A percentile compares a stretch with the other conserved stretches of the same genome.
Evolutionary conservation across 345 rosid species (phyloP).

Genomic region (Brassica incana): DNA sequence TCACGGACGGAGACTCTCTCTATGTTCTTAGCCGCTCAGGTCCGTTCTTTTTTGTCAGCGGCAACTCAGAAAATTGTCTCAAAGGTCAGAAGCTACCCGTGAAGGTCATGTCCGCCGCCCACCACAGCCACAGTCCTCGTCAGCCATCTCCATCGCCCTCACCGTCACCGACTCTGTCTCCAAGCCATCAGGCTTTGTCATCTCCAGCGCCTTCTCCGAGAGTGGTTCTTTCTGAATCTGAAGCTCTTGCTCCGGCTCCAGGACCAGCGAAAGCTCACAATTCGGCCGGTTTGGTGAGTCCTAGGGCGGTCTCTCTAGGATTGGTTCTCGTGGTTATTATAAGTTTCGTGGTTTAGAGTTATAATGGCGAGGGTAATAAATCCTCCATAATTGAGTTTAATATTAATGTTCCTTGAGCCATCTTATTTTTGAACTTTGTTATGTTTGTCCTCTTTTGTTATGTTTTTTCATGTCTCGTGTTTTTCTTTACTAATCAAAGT

Average conservation of each 20-base stretch:
- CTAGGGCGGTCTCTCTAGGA: conserved; percentile 10
- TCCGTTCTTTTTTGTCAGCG: conserved; percentile 63
- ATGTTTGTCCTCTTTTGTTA: background rate
- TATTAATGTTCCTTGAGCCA: background rate
- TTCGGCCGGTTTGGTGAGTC: conserved; percentile 25
- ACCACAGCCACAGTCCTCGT: conserved; percentile 27
- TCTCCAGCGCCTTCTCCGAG: conserved; percentile 37
- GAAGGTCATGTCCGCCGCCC: conserved; percentile 47
- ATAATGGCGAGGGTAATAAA: background rate
- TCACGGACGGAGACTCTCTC: conserved; percentile 58
- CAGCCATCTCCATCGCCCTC: conserved; percentile 27
- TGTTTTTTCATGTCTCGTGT: conserved; percentile 3
- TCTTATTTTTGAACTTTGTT: conserved; percentile 9
- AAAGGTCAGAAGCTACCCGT: conserved; percentile 63
- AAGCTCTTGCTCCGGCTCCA: conserved; percentile 25
- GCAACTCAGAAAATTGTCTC: conserved; percentile 56
- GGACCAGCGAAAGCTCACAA: conserved; percentile 20
- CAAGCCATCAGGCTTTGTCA: background rate
- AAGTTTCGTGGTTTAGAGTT: conserved; percentile 11
- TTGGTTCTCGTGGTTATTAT: conserved; percentile 28
- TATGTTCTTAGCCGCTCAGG: conserved; percentile 57
- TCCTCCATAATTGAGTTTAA: background rate
- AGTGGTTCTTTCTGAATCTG: conserved; percentile 5
- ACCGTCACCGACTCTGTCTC: conserved; percentile 10
- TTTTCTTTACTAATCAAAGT: conserved; percentile 3